Percentiles rank a stretch among this genome's conserved stretches.
These are phyloP conservation scores for Metschnikowia kofuensis DNA, from an alignment of 805 yeast species.

Conservation along the genomic window DNA sequence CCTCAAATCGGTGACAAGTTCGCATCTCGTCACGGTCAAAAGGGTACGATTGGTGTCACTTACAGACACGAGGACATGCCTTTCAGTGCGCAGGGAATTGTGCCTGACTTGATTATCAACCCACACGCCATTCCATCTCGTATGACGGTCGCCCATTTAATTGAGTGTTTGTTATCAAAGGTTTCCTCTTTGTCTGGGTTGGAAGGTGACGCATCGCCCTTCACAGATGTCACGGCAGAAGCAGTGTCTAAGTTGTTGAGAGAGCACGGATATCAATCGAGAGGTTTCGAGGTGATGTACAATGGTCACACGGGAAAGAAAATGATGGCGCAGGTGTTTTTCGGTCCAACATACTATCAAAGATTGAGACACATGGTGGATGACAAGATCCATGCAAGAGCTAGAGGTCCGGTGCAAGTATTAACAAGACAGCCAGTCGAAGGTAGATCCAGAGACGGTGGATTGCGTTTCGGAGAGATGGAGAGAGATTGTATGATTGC, in stretches of 20 bases:
- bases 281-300: constrained; percentile 98
- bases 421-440: constrained; percentile 98
- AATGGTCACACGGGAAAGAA: constrained; percentile 99
- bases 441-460: constrained; percentile 99
- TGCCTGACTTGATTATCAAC: constrained; percentile 94
- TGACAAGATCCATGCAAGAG: constrained; percentile 98
- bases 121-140: constrained; percentile 99
- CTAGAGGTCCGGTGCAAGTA: constrained; percentile 98
- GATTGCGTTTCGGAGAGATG: constrained; percentile 99
- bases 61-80: constrained; percentile 99
- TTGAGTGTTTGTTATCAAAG: constrained; percentile 94
- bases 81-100: constrained; percentile 90
- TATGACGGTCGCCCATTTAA: constrained; percentile 99
- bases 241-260: constrained; percentile 89
- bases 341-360: constrained; percentile 99
- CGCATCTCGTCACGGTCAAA: constrained; percentile 99
- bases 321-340: constrained; percentile 95
- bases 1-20: constrained; percentile 99
- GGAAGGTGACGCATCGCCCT: constrained; percentile 99
- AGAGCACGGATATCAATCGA: constrained; percentile 94
- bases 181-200: constrained; percentile 92
- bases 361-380: constrained; percentile 99
- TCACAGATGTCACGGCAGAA: constrained; percentile 97
- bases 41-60: constrained; percentile 99
- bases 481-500: constrained; percentile 99